phyloP scores from a whole-genome alignment of 306 rosid species.

The Vigna mungo region DNA sequence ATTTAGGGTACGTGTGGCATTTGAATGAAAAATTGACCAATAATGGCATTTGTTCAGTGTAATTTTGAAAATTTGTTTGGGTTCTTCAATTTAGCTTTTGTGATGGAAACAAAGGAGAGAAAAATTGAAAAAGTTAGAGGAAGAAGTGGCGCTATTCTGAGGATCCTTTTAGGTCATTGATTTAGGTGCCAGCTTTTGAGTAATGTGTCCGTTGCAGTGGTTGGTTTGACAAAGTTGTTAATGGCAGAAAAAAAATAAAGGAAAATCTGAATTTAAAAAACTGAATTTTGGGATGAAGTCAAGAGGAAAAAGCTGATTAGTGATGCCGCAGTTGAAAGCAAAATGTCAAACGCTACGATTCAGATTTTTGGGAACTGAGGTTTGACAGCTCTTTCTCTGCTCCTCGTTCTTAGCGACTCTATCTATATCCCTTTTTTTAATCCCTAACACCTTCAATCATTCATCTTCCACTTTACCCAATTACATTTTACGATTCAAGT shows the following conservation, averaged over 20 bases:
- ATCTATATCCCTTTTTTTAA: not conserved
- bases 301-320: constrained; percentile 61
- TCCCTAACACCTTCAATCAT: not conserved
- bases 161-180: constrained; percentile 23
- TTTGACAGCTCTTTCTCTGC: constrained; percentile 58
- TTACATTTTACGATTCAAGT: not conserved
- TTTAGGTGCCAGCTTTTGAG: constrained; percentile 59
- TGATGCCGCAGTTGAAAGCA: constrained; percentile 75
- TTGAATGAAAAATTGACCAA: too few relatives aligned
- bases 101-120: not conserved
- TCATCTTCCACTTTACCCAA: not conserved
- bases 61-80: too few relatives aligned
- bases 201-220: constrained; percentile 49
- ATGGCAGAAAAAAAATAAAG: not conserved
- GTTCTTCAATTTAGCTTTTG: too few relatives aligned
- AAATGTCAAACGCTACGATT: constrained; percentile 89
- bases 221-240: constrained; percentile 59
- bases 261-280: not conserved
- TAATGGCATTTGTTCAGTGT: too few relatives aligned
- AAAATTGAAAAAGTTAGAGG: not conserved
- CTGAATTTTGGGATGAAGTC: constrained; percentile 38
- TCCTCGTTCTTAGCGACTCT: constrained; percentile 53
- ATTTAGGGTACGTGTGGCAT: too few relatives aligned
- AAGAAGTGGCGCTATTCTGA: not conserved
- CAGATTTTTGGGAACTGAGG: constrained; percentile 57